Conservation (phyloP, 1,139 yeast genomes). For the Geotrichum carabidarum region DNA sequence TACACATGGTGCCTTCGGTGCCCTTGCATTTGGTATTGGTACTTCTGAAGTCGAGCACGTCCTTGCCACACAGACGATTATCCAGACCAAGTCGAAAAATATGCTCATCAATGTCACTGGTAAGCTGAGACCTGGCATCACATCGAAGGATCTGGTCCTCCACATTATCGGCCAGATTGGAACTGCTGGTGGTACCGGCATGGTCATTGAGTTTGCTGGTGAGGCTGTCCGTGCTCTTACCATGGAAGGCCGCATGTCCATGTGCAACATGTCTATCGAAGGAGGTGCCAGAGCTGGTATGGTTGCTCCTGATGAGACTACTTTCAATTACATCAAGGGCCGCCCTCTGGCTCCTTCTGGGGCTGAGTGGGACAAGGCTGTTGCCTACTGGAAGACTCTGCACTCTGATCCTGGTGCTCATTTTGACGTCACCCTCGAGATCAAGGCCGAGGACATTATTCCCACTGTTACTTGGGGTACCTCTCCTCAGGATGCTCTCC, state of each 20-base stretch:
- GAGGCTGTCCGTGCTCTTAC: constrained; percentile 81
- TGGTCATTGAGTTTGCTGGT: constrained; percentile 95
- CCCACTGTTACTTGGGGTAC: constrained; percentile 99
- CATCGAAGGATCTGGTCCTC: constrained; percentile 89
- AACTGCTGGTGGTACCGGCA: constrained; percentile 99
- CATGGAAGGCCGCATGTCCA: constrained; percentile 99
- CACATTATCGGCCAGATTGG: constrained; percentile 96
- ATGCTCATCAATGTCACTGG: constrained; percentile 88
- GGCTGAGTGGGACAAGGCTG: constrained; percentile 90
- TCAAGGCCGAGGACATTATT: constrained; percentile 76
- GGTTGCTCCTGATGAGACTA: constrained; percentile 90
- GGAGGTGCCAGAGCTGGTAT: constrained; percentile 99
- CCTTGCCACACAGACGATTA: constrained; percentile 91
- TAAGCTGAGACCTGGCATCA: constrained; percentile 76
- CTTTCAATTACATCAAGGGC: constrained; percentile 83
- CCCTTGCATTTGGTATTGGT: constrained; percentile 98
- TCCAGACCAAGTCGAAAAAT: constrained; percentile 91
- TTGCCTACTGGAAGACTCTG: constrained; percentile 82
- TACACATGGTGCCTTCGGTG: constrained; percentile 97
- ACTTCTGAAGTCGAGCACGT: constrained; percentile 99
- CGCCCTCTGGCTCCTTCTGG: constrained; percentile 94
- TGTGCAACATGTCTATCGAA: constrained; percentile 97
- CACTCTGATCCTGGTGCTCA: constrained; percentile 84
- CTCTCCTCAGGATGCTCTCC: constrained; percentile 97
- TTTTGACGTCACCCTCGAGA: constrained; percentile 77